Base-by-base conservation (phyloP, 805 yeast species). In the Yarrowia divulgata region DNA sequence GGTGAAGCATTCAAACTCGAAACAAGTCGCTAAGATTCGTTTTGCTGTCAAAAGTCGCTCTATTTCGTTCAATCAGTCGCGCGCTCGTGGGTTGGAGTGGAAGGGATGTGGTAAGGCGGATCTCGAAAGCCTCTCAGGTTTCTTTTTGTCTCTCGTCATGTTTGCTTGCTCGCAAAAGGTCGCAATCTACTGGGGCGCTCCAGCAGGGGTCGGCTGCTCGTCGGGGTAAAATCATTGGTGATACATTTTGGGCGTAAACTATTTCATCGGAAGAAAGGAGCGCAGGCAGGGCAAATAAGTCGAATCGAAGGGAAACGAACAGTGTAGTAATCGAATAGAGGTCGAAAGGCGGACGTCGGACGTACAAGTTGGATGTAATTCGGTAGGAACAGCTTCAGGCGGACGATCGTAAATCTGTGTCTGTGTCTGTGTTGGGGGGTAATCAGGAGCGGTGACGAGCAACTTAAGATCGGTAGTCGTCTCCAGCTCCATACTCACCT, bases 401-500 rank as follows among this genome's bases (percentile, higher is more conserved):
- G 40, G 57, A 50, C 57, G 16, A 9, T 52, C 37, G 58, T 18
- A 42, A 18, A 42, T 37, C 45, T 37, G 60, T 35, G 60, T 35
- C 29, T 54, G 60, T 13, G 45, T 54, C 45, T 54, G 60, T 54
- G 45, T 39, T 54, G 45, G 48, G 34, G 48, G 62, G 62, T 39
- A 19, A 19, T 13, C 19, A 9, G 46, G 14, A 39, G 62, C 19
- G 18, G 14, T 35, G 14, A 39, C 45, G 40, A 52, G 13, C 40
- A 45, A 18, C 62, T 42, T 60, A 45, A 50, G 37, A 35, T 32
- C 73, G 71, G 52, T 70, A 71, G 55, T 70, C 72, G 32, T 71
- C 73, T 19, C 73, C 70, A 10, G 62, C 71, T 10, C 58, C 70
- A 57, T 70, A 68, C 40, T 58, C 69, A 29, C 60, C 70, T 18